phyloP scores from a whole-genome alignment of 345 rosid species.

The Pistacia integerrima region DNA sequence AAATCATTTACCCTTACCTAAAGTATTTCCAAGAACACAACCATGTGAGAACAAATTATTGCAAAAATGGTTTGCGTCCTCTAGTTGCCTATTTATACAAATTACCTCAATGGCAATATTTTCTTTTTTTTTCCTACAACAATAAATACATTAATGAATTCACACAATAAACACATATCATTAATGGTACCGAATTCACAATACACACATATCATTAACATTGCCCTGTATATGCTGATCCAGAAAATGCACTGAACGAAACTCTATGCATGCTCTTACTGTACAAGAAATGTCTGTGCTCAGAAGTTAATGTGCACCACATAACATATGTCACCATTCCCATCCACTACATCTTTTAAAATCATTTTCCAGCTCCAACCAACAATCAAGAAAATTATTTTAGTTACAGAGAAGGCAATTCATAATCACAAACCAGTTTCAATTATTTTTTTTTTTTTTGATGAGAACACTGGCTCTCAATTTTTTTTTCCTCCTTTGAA shows the following conservation, averaged over 20 bases:
- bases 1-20: background rate
- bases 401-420: background rate
- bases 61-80: background rate
- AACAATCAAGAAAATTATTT: background rate
- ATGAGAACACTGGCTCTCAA: background rate
- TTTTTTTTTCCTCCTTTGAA: background rate
- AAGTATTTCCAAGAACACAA: background rate
- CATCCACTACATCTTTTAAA: background rate
- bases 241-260: background rate
- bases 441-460: background rate
- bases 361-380: background rate
- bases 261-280: constrained; percentile 1
- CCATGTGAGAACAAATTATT: background rate
- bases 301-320: background rate
- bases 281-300: background rate
- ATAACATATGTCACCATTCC: background rate
- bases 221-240: background rate
- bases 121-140: background rate
- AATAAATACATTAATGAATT: no score
- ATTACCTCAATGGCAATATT: background rate
- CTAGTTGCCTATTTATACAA: background rate
- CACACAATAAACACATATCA: background rate
- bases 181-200: background rate
- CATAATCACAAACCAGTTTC: background rate
- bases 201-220: background rate